A percentile compares a stretch with the other conserved stretches of the same genome.
These are phyloP conservation scores for Aureobasidium pullulans DNA, from an alignment of 2,329 filamentous ascomycete species.

Conservation along the genomic window DNA sequence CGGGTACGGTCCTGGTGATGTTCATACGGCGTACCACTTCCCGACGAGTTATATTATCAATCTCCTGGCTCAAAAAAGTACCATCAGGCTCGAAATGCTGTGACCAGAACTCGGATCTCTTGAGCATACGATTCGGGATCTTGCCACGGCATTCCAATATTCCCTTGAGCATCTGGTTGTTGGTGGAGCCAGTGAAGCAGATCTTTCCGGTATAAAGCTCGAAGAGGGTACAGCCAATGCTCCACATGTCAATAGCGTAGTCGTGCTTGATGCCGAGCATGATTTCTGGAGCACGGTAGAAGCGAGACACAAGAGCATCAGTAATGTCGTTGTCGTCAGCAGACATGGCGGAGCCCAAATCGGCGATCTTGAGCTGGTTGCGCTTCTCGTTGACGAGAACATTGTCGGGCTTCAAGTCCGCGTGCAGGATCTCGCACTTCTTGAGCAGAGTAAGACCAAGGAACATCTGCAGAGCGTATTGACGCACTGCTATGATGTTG, in stretches of 20 bases:
- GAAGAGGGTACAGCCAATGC: slow-evolving; percentile 92
- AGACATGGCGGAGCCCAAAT: slow-evolving; percentile 92
- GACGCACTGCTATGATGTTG: slow-evolving; percentile 76
- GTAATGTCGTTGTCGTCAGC: slow-evolving; percentile 86
- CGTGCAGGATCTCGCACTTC: slow-evolving; percentile 88
- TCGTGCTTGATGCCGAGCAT: slow-evolving; percentile 96
- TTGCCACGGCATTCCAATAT: slow-evolving; percentile 96
- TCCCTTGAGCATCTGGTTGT: slow-evolving; percentile 95
- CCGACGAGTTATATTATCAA: slow-evolving; percentile 82
- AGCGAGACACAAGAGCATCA: slow-evolving; percentile 91
- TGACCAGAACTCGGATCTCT: slow-evolving; percentile 66
- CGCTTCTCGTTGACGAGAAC: slow-evolving; percentile 80
- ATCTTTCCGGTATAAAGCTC: slow-evolving; percentile 98
- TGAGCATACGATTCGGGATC: slow-evolving; percentile 81
- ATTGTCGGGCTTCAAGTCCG: slow-evolving; percentile 96
- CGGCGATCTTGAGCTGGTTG: slow-evolving; percentile 86
- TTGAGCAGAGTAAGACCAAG: slow-evolving; percentile 79
- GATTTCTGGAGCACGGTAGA: slow-evolving; percentile 94
- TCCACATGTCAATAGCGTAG: slow-evolving; percentile 94
- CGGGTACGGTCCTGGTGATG: slow-evolving; percentile 57
- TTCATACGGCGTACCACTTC: slow-evolving; percentile 60
- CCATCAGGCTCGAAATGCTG: slow-evolving; percentile 79
- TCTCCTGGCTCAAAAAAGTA: slow-evolving; percentile 77
- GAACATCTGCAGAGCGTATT: slow-evolving; percentile 93
- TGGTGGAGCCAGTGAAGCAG: slow-evolving; percentile 86